Percentiles rank a stretch among this genome's conserved stretches.
phyloP scores from a whole-genome alignment of 2,329 filamentous ascomycete species.

The Beauveria medogensis region DNA sequence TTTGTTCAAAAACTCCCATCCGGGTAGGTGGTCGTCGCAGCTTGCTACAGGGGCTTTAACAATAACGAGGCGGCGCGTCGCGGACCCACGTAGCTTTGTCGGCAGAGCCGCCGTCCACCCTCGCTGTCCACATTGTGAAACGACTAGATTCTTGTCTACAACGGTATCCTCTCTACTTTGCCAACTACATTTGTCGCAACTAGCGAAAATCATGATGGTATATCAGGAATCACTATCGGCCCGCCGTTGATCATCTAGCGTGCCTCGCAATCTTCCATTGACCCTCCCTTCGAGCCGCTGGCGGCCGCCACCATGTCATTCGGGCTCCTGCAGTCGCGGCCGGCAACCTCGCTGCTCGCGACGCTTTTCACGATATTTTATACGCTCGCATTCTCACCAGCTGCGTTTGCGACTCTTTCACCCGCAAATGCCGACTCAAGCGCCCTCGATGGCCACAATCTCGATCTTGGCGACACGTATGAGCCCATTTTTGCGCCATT shows the following conservation, averaged over 20 bases:
- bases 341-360: constrained; percentile 57
- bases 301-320: constrained; percentile 42
- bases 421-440: neutral
- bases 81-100: constrained; percentile 5
- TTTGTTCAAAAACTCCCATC: neutral
- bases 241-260: neutral
- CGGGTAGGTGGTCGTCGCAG: neutral
- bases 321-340: constrained; percentile 63
- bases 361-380: constrained; percentile 53
- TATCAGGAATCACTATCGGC: neutral
- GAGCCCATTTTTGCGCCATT: constrained; percentile 54
- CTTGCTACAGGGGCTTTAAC: neutral
- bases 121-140: constrained; percentile 4
- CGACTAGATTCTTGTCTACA: neutral
- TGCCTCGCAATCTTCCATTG: neutral
- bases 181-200: neutral
- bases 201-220: neutral
- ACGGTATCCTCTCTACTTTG: neutral
- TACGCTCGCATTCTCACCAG: constrained; percentile 49
- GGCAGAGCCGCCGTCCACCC: neutral
- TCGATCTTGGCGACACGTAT: constrained; percentile 33
- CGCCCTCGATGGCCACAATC: neutral
- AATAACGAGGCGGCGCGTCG: neutral
- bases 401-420: constrained; percentile 53
- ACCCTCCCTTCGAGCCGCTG: neutral